phyloP scores from a whole-genome alignment of 2,329 filamentous ascomycete species.

The Sclerotinia minor region DNA sequence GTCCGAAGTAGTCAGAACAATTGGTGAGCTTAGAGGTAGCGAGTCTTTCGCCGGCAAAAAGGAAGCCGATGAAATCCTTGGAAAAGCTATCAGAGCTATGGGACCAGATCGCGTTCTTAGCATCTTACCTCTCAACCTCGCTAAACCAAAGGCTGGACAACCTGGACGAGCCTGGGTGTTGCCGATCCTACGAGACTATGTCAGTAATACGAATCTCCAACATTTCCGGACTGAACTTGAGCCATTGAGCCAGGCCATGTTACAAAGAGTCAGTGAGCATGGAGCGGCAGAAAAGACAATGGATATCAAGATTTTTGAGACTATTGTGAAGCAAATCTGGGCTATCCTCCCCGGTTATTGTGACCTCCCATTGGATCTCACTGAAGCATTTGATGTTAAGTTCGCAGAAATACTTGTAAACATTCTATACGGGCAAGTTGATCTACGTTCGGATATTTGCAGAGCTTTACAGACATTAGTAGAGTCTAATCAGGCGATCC shows the following conservation, averaged over 20 bases:
- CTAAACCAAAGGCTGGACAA: conserved; percentile 72
- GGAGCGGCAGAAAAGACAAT: conserved; percentile 83
- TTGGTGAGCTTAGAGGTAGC: conserved; percentile 85
- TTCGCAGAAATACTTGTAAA: conserved; percentile 93
- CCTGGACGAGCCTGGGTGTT: conserved; percentile 92
- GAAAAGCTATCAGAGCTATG: conserved; percentile 84
- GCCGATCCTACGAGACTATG: conserved; percentile 83
- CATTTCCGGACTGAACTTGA: conserved; percentile 88
- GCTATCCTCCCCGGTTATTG: conserved; percentile 92
- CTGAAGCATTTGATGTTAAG: conserved; percentile 74
- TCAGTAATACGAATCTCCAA: conserved; percentile 80
- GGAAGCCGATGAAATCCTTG: conserved; percentile 87
- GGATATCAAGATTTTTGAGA: conserved; percentile 97
- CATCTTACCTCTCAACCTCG: conserved; percentile 82
- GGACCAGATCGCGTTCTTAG: conserved; percentile 81
- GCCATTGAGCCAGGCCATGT: conserved; percentile 85
- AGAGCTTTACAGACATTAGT: conserved; percentile 81
- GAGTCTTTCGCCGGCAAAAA: conserved; percentile 92
- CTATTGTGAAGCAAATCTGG: conserved; percentile 94
- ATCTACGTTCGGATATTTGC: conserved; percentile 84
- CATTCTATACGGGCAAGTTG: conserved; percentile 86
- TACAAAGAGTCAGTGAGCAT: conserved; percentile 83
- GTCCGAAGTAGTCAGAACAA: conserved; percentile 69
- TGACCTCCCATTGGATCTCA: conserved; percentile 80
- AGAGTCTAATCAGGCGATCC: conserved; percentile 85